phyloP scores from a whole-genome alignment of 768 basidiomycete species.

The Pleurotus salmoneostramineus region DNA sequence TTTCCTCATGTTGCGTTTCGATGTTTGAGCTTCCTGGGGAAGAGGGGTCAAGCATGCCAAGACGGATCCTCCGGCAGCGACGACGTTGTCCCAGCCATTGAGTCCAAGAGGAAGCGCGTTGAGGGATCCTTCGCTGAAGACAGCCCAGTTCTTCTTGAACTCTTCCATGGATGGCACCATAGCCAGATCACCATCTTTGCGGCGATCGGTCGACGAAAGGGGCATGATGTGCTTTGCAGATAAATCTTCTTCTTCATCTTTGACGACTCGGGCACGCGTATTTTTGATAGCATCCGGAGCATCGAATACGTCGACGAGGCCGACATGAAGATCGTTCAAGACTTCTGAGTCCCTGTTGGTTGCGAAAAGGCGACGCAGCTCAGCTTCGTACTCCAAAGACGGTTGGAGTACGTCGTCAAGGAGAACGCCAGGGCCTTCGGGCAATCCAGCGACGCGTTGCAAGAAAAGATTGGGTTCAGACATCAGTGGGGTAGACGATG shows the following conservation, averaged over 20 bases:
- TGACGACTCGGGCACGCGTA: slow-evolving; percentile 47
- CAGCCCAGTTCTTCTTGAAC: slow-evolving; percentile 60
- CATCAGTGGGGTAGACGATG: not conserved
- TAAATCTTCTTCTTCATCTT: slow-evolving; percentile 39
- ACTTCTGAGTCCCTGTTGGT: slow-evolving; percentile 43
- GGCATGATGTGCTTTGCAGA: slow-evolving; percentile 51
- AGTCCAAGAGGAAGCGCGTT: slow-evolving; percentile 45
- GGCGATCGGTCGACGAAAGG: slow-evolving; percentile 36
- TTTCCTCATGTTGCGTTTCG: slow-evolving; percentile 55
- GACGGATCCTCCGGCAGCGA: slow-evolving; percentile 59
- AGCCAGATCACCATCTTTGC: slow-evolving; percentile 43
- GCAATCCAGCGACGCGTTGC: slow-evolving; percentile 16
- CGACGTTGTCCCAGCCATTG: slow-evolving; percentile 51
- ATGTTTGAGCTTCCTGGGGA: slow-evolving; percentile 40
- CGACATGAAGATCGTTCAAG: slow-evolving; percentile 45
- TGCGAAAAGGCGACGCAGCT: slow-evolving; percentile 52
- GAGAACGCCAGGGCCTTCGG: slow-evolving; percentile 24
- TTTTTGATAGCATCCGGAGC: slow-evolving; percentile 43
- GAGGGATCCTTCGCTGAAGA: slow-evolving; percentile 61
- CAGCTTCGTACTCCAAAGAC: slow-evolving; percentile 53
- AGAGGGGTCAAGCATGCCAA: slow-evolving; percentile 54
- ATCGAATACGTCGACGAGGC: slow-evolving; percentile 56
- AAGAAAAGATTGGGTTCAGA: slow-evolving; percentile 20
- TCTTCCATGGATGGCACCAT: slow-evolving; percentile 49
- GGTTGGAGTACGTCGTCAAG: slow-evolving; percentile 46